phyloP scores from a whole-genome alignment of 495 filamentous ascomycete genomes.

The Echria macrotheca region DNA sequence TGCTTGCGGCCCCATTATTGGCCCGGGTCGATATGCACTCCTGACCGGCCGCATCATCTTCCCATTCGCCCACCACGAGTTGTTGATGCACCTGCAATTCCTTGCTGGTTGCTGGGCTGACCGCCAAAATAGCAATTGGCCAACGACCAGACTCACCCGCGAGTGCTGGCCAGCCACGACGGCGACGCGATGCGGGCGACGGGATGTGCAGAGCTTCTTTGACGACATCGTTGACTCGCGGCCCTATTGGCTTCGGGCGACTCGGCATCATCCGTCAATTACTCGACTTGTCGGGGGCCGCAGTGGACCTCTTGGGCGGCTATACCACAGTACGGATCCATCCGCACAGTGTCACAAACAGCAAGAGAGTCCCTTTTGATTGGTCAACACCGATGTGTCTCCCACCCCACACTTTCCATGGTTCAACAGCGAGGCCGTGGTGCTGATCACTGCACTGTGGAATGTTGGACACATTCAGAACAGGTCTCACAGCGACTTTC shows the following conservation, averaged over 20 bases:
- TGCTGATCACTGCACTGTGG: neutral
- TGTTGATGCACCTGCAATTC: neutral
- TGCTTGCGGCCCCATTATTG: slow-evolving; percentile 11
- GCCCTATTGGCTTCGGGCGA: no score
- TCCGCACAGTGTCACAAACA: no score
- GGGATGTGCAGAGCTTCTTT: no score
- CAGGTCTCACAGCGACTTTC: neutral
- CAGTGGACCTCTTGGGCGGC: no score
- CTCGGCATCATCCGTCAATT: no score
- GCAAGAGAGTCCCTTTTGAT: no score
- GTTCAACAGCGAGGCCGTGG: neutral
- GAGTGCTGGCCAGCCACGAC: slow-evolving; percentile 7
- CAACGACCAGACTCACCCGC: neutral
- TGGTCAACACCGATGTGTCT: no score
- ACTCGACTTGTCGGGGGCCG: no score
- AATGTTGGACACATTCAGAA: slow-evolving; percentile 1
- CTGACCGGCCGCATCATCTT: slow-evolving; percentile 21
- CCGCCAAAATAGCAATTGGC: slow-evolving; percentile 18
- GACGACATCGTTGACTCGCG: no score
- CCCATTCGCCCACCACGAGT: slow-evolving; percentile 9
- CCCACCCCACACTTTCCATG: slow-evolving; percentile 2
- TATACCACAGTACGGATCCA: no score
- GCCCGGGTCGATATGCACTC: slow-evolving; percentile 21
- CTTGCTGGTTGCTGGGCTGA: slow-evolving; percentile 14
- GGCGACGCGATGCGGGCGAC: neutral